These are phyloP conservation scores for Plasmodium vivax DNA, from an alignment of 169 alveolate species.

Conservation along the genomic window DNA sequence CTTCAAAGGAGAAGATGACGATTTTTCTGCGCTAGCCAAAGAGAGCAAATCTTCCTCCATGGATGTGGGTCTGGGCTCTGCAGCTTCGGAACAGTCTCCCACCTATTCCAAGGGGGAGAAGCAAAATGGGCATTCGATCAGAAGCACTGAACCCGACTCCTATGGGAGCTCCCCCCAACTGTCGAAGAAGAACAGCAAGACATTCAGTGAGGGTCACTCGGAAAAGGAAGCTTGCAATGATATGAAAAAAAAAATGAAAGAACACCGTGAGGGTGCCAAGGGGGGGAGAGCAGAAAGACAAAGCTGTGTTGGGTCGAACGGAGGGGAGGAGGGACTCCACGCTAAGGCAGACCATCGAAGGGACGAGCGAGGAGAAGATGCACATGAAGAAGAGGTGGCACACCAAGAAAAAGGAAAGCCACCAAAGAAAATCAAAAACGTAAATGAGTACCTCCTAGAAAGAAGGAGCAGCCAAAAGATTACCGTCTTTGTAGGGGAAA, in stretches of 20 bases:
- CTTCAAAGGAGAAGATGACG: background rate
- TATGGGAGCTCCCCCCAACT: background rate
- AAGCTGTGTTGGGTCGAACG: background rate
- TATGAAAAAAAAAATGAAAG: background rate
- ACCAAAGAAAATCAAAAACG: slow-evolving; percentile 25
- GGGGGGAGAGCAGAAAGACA: background rate
- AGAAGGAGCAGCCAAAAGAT: slow-evolving; percentile 19
- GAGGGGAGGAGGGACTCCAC: background rate
- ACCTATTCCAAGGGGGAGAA: background rate
- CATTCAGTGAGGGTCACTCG: background rate
- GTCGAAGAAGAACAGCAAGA: background rate
- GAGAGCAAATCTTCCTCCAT: background rate
- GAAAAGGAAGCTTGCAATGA: background rate
- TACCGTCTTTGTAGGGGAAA: slow-evolving; percentile 67
- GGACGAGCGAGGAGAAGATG: background rate
- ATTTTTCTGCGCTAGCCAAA: background rate
- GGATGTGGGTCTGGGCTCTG: slow-evolving; percentile 1
- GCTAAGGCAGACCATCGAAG: background rate
- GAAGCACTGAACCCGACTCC: background rate
- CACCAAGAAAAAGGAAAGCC: background rate
- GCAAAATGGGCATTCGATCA: background rate
- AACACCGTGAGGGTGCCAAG: background rate
- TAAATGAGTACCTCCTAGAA: slow-evolving; percentile 30
- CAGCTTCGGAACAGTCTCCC: background rate
- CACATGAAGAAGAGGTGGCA: background rate